phyloP scores from a whole-genome alignment of 1,284 basidiomycete species.

The Omphalotus olearius region DNA sequence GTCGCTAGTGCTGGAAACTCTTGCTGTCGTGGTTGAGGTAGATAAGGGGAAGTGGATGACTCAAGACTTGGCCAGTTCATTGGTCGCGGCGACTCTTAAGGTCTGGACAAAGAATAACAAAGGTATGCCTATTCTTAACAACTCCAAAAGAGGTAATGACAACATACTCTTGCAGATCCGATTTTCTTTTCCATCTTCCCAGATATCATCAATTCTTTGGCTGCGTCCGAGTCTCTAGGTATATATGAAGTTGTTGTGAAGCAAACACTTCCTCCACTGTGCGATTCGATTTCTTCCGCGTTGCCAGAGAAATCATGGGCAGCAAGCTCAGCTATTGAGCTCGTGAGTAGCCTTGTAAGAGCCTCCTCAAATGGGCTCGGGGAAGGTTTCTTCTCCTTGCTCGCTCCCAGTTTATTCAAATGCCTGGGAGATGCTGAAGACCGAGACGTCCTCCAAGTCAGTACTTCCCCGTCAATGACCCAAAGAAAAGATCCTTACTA shows the following conservation, averaged over 20 bases:
- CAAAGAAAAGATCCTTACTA: not conserved
- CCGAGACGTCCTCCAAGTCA: conserved; percentile 79
- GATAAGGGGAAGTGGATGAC: conserved; percentile 71
- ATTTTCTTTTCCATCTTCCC: conserved; percentile 84
- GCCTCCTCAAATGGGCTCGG: conserved; percentile 69
- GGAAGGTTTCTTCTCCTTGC: conserved; percentile 67
- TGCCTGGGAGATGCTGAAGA: conserved; percentile 70
- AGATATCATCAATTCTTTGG: conserved; percentile 75
- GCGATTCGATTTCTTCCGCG: conserved; percentile 55
- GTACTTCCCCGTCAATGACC: conserved; percentile 14
- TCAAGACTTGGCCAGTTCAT: conserved; percentile 54
- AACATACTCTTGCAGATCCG: conserved; percentile 56
- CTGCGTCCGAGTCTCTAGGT: conserved; percentile 50
- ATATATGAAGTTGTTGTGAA: conserved; percentile 73
- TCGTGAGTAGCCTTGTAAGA: conserved; percentile 66
- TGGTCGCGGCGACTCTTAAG: conserved; percentile 65
- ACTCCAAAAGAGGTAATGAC: not conserved
- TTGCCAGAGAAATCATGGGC: conserved; percentile 67
- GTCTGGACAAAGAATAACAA: conserved; percentile 84
- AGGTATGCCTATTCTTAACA: conserved; percentile 38
- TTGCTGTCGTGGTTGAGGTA: conserved; percentile 75
- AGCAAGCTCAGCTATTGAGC: conserved; percentile 76
- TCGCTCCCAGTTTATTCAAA: conserved; percentile 74
- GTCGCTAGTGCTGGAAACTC: conserved; percentile 85
- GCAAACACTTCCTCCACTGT: conserved; percentile 70